Percentiles rank a stretch among this genome's conserved stretches.
These are phyloP conservation scores for Mycothermus thermophilus DNA, from an alignment of 495 filamentous ascomycete genomes.

Conservation along the genomic window DNA sequence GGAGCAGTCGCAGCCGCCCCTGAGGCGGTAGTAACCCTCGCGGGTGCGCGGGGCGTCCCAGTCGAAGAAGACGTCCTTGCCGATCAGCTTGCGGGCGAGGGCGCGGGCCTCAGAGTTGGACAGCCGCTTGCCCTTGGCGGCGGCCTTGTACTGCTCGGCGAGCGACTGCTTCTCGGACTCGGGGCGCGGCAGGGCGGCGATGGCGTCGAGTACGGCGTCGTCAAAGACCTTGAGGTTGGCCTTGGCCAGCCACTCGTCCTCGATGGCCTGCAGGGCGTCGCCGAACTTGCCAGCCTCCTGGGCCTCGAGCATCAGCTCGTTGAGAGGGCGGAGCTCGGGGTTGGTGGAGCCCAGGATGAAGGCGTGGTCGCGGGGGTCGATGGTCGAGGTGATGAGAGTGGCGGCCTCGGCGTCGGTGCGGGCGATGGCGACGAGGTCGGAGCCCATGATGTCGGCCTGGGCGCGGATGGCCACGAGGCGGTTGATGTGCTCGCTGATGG, in stretches of 20 bases:
- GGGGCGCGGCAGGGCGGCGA: slow-evolving; percentile 42
- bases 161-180: slow-evolving; percentile 61
- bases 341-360: slow-evolving; percentile 91
- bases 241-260: slow-evolving; percentile 72
- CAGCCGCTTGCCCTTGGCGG: slow-evolving; percentile 56
- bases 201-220: slow-evolving; percentile 73
- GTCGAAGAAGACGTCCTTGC: slow-evolving; percentile 75
- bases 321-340: slow-evolving; percentile 65
- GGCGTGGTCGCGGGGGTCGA: slow-evolving; percentile 84
- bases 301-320: slow-evolving; percentile 80
- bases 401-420: slow-evolving; percentile 96
- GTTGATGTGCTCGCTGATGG: slow-evolving; percentile 97
- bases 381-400: slow-evolving; percentile 91
- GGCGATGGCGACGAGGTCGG: slow-evolving; percentile 78
- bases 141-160: slow-evolving; percentile 46
- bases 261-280: slow-evolving; percentile 72
- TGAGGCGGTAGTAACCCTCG: slow-evolving; percentile 86
- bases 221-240: slow-evolving; percentile 85
- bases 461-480: slow-evolving; percentile 91
- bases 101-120: slow-evolving; percentile 69
- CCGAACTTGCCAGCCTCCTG: slow-evolving; percentile 74
- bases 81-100: slow-evolving; percentile 69
- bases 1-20: slow-evolving; percentile 82
- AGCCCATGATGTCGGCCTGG: slow-evolving; percentile 96
- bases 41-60: slow-evolving; percentile 85